Base-by-base conservation (phyloP, 164 flowering plant species). In the Warburgia ugandensis region DNA sequence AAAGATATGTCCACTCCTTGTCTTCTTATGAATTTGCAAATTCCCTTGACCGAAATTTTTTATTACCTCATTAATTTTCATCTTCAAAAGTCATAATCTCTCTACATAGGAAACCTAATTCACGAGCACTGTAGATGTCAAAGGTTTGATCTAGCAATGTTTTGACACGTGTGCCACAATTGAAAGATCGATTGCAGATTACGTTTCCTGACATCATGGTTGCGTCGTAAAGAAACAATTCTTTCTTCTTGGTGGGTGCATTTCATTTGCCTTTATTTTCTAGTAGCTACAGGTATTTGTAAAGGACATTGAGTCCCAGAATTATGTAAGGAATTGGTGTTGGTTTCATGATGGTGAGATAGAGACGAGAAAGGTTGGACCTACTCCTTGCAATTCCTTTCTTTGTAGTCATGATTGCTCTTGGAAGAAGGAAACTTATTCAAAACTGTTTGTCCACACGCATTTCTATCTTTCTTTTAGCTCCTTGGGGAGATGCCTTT, bases 11-110 rank as follows among this genome's bases (percentile, higher is more conserved):
- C n/a, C 17, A 1, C n/a, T 27, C 13, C 56, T 58, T 67, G 61
- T 63, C 67, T 31, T 55, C 26, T 51, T 29, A 22, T 68, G 35
- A 55, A 9, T n/a, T 56, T 45, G n/a, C n/a, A n/a, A n/a, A n/a
- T n/a, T n/a, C n/a, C n/a, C n/a, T n/a, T n/a, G n/a, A n/a, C n/a
- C n/a, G n/a, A n/a, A n/a, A n/a, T n/a, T n/a, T n/a, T n/a, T n/a
- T n/a, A n/a, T n/a, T n/a, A n/a, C n/a, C n/a, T n/a, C n/a, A n/a
- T n/a, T n/a, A n/a, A n/a, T n/a, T n/a, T n/a, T n/a, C n/a, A n/a
- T n/a, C n/a, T n/a, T n/a, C n/a, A n/a, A n/a, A n/a, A n/a, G n/a
- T n/a, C n/a, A n/a, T n/a, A n/a, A n/a, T n/a, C n/a, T n/a, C n/a
- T n/a, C n/a, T n/a, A n/a, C n/a, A n/a, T n/a, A n/a, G n/a, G n/a